Evolutionary conservation across 768 basidiomycete species (phyloP), one percentile per base, ranked within the genome.

Genomic region (Lactifluus volemus): DNA sequence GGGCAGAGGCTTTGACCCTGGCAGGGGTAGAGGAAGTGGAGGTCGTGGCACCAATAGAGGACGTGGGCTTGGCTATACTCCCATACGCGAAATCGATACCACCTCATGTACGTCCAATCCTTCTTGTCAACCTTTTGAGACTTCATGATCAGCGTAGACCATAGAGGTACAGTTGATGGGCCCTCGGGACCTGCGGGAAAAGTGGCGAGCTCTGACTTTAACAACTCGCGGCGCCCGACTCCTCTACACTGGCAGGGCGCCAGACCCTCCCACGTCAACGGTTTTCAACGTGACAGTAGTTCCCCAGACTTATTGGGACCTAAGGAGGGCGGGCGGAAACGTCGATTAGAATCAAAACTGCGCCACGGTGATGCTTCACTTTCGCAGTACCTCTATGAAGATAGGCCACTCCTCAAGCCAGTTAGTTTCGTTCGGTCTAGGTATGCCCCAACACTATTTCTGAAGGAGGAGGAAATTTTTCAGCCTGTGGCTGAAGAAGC

Each of bases 341-440:
- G 59, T 12, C 62, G 64, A 25, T 39, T 68, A 1, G 38, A 53
- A 11, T 71, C 70, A 39, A 75, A 72, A 66, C 63, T 73, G 19
- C 70, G 73, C 11, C 67, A 70, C n/a, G 75, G 78, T 49, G 78
- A 78, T 3, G 78, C 78, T 2, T 74, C 84, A 4, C 72, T 86
- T 17, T 86, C 86, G 1, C 77, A 74, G 25, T 67, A 85, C 47
- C 73, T 88, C 8, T 77, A 80, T 60, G 72, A 78, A 29, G 80
- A 83, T 42, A 73, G 89, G 32, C 88, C 86, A 1, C 73, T 83
- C 0, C 74, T 91, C 17, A 75, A 76, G n/a, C 89, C 89, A 0
- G 74, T 92, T 64, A 72, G 73, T 12, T 92, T 92, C 65, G 87
- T 92, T 12, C 82, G 76, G 17, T 82, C 86, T 0, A 74, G 77